A percentile compares a stretch with the other conserved stretches of the same genome.
phyloP scores from a whole-genome alignment of 805 yeast species.

The Teunomyces kruisii region DNA sequence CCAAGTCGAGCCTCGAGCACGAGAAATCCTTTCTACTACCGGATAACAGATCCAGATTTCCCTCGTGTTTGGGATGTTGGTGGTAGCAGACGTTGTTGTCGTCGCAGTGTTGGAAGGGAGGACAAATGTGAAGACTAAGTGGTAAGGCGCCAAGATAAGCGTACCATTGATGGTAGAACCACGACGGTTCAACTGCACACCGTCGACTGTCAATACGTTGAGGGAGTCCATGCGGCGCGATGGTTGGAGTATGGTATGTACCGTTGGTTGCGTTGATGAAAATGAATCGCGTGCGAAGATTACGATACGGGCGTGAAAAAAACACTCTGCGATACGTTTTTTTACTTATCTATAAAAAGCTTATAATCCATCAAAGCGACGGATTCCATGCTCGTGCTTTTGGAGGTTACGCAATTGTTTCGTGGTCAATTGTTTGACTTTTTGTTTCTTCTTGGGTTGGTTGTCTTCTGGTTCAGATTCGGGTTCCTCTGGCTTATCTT shows the following conservation, averaged over 20 bases:
- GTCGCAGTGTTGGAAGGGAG: constrained; percentile 6
- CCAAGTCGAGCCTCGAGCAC: constrained; percentile 55
- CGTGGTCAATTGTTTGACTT: constrained; percentile 31
- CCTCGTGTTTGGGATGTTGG: constrained; percentile 24
- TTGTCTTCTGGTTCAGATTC: not conserved
- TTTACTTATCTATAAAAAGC: not conserved
- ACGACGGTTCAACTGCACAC: constrained; percentile 37
- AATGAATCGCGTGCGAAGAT: constrained; percentile 1
- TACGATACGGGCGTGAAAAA: no score
- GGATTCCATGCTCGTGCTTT: constrained; percentile 62
- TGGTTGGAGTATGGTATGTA: not conserved
- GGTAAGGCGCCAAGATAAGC: constrained; percentile 36
- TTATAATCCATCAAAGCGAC: constrained; percentile 60
- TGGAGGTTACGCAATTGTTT: constrained; percentile 50
- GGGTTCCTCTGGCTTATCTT: constrained; percentile 17
- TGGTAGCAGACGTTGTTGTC: not conserved
- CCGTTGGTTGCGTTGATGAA: not conserved
- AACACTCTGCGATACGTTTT: no score
- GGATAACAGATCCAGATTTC: constrained; percentile 96
- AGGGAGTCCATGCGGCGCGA: not conserved
- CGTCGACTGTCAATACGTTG: constrained; percentile 27
- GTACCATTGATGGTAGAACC: constrained; percentile 38
- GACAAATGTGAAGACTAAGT: constrained; percentile 38
- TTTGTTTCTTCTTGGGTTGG: constrained; percentile 27
- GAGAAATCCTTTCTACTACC: constrained; percentile 62